These are phyloP conservation scores for Metahyphopichia silvanorum DNA, from an alignment of 805 yeast species.

Conservation along the genomic window DNA sequence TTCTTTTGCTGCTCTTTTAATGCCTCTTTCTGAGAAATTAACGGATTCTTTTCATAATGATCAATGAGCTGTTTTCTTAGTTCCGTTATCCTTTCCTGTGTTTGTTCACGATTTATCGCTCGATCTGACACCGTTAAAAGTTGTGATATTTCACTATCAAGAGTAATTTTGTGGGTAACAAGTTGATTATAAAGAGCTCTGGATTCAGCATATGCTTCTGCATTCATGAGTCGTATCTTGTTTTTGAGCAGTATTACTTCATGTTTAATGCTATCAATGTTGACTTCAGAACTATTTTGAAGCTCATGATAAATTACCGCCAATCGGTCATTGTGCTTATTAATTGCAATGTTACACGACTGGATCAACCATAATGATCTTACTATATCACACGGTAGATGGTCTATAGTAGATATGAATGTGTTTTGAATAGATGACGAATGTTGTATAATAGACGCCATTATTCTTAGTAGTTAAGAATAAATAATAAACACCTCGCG, in stretches of 20 bases:
- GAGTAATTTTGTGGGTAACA: constrained; percentile 21
- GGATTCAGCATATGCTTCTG: constrained; percentile 25
- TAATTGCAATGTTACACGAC: constrained; percentile 27
- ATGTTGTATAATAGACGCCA: constrained; percentile 15
- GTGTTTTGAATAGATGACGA: constrained; percentile 31
- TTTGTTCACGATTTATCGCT: constrained; percentile 6
- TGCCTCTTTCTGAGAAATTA: constrained; percentile 37
- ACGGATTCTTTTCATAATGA: constrained; percentile 34
- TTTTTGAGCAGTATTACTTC: constrained; percentile 5
- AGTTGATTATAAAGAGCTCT: constrained; percentile 28
- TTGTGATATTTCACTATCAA: constrained; percentile 24
- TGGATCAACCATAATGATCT: constrained; percentile 43
- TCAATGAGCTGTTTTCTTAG: constrained; percentile 27
- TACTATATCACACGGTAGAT: constrained; percentile 41
- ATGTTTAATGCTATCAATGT: constrained; percentile 1
- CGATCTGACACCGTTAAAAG: constrained; percentile 10
- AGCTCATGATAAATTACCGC: too few relatives aligned
- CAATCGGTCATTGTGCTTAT: constrained; percentile 18
- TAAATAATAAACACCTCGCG: too few relatives aligned
- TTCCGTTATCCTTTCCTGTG: constrained; percentile 10
- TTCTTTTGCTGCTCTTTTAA: constrained; percentile 22
- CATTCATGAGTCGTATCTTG: constrained; percentile 6
- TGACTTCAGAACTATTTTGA: constrained; percentile 12
- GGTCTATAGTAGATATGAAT: constrained; percentile 41
- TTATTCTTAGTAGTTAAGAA: too few relatives aligned